Evolutionary conservation across 1,284 basidiomycete species (phyloP).

Genomic region (Irpex sp.): DNA sequence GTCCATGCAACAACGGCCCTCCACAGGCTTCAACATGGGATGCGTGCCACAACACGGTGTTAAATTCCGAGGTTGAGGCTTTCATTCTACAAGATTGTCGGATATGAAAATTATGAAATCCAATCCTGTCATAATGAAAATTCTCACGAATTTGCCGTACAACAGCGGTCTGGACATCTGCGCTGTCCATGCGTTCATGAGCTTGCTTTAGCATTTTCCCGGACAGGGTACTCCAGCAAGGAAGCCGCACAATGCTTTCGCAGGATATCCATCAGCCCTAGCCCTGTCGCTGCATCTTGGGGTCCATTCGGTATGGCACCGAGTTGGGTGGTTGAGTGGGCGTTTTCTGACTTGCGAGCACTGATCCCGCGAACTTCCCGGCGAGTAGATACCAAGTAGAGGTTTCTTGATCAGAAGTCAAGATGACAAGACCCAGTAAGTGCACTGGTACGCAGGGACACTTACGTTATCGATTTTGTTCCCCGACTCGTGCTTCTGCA

Average conservation of each 20-base stretch:
- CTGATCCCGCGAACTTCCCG: background rate
- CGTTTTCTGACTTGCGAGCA: background rate
- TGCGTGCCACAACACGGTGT: background rate
- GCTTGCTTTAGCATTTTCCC: background rate
- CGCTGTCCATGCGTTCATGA: background rate
- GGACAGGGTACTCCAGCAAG: background rate
- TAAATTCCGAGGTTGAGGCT: background rate
- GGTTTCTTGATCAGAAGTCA: background rate
- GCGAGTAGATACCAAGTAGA: background rate
- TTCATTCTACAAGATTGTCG: background rate
- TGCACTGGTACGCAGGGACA: background rate
- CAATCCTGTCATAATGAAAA: background rate
- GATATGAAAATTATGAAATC: background rate
- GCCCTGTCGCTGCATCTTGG: background rate
- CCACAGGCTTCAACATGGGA: background rate
- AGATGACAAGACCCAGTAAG: background rate
- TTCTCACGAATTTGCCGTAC: background rate
- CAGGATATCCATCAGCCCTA: background rate
- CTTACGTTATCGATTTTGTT: background rate
- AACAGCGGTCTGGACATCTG: background rate
- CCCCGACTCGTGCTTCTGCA: background rate
- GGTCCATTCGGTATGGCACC: background rate
- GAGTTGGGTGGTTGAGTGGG: background rate
- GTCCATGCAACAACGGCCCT: no score
- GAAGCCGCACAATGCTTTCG: background rate